Conservation (phyloP, 1,139 yeast species). For the Yamadazyma membranifaciens region DNA sequence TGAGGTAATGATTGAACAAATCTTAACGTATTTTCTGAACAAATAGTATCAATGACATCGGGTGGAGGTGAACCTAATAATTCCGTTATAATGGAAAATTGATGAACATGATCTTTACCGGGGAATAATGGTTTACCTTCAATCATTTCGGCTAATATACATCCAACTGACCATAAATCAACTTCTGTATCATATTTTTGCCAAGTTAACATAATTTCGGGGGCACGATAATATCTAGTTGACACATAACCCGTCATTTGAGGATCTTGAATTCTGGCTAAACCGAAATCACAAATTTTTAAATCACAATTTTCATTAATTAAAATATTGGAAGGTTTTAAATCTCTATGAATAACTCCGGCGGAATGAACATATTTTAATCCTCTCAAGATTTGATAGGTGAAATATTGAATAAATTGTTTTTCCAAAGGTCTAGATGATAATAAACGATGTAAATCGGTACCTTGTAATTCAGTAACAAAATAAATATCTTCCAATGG, state of each 20-base stretch:
- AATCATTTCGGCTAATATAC: conserved; percentile 97
- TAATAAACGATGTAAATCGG: conserved; percentile 87
- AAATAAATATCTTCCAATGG: conserved; percentile 96
- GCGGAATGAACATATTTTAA: conserved; percentile 95
- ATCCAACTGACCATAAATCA: conserved; percentile 99
- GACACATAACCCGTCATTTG: conserved; percentile 99
- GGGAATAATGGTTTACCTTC: conserved; percentile 99
- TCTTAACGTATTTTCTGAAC: conserved; percentile 90
- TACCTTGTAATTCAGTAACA: conserved; percentile 95
- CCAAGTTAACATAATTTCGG: conserved; percentile 99
- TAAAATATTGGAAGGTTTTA: conserved; percentile 88
- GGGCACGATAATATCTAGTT: conserved; percentile 96
- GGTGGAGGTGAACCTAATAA: conserved; percentile 94
- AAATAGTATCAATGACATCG: conserved; percentile 93
- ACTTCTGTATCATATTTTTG: conserved; percentile 98
- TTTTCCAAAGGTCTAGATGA: conserved; percentile 93
- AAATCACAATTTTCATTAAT: conserved; percentile 95
- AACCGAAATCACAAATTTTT: conserved; percentile 95
- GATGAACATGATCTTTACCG: conserved; percentile 98
- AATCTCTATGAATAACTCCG: conserved; percentile 93
- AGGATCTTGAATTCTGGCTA: conserved; percentile 96
- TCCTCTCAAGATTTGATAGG: conserved; percentile 92
- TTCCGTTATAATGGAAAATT: conserved; percentile 94
- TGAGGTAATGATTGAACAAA: conserved; percentile 93
- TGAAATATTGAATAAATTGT: conserved; percentile 93